Evolutionary conservation across 495 filamentous ascomycete species (phyloP).

Genomic region (Neurospora sp.): DNA sequence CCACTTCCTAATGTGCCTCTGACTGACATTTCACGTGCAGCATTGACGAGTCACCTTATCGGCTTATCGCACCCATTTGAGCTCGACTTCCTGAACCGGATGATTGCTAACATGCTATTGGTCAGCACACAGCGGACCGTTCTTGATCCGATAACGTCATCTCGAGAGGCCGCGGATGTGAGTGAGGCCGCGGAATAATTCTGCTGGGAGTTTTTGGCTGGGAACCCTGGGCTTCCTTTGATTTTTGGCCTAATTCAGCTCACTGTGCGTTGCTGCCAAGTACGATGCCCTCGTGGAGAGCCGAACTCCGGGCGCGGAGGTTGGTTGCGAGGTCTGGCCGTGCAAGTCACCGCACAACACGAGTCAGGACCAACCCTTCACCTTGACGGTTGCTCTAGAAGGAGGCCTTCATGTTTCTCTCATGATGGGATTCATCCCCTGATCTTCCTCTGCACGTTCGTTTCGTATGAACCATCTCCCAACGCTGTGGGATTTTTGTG

Average conservation of each 20-base stretch:
- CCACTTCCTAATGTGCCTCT: background rate
- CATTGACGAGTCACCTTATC: background rate
- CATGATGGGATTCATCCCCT: background rate
- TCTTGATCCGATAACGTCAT: slow-evolving; percentile 1
- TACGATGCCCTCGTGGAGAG: background rate
- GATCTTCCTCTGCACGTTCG: background rate
- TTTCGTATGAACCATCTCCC: background rate
- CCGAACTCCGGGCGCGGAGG: background rate
- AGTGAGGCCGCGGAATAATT: background rate
- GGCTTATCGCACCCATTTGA: background rate
- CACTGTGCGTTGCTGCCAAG: background rate
- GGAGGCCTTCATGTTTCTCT: background rate
- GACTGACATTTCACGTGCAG: background rate
- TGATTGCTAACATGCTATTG: background rate
- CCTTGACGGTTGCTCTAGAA: background rate
- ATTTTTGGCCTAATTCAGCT: background rate
- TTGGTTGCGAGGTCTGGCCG: background rate
- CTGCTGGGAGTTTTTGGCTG: background rate
- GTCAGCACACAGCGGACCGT: background rate
- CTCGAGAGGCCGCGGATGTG: background rate
- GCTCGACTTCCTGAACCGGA: background rate
- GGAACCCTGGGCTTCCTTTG: background rate
- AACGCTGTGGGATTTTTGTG: background rate
- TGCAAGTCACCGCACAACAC: background rate
- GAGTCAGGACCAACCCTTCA: background rate